Evolutionary conservation across 2,329 filamentous ascomycete genomes (phyloP), one percentile per base, ranked within the genome.

Genomic region (Colletotrichum euphorbiae): DNA sequence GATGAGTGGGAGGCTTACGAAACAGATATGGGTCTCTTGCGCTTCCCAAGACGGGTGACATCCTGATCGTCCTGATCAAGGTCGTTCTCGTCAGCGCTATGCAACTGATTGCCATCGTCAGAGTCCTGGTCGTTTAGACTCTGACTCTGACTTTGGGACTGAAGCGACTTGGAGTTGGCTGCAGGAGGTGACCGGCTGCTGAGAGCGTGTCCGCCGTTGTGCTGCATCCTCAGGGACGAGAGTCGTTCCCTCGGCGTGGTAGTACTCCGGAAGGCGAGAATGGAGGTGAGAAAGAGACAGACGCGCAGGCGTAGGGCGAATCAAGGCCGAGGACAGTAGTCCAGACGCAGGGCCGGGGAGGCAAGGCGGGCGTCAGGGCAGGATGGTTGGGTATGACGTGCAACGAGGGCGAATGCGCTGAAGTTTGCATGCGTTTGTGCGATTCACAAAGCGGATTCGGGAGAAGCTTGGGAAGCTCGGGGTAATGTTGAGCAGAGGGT

Each of bases 21-120:
- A 69, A 89, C 87, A 67, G 87, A 88, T 56, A 88, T 82, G 68
- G 86, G 85, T 67, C 87, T 82, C 76, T 89, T 90, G 70, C 87
- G 84, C 77, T 90, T 90, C 67, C 84, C 82, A 69, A 76, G 79
- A 59, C 80, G 81, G 33, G 76, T 76, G 21, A 78, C 74, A 57
- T 84, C 81, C 54, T 79, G 75, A 61, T 81, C 80, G 66, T 84
- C 81, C 65, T 82, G 81, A 48, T 85, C 83, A 62, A 77, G 73
- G 58, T 82, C 79, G 55, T 76, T 74, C 50, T 82, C 81, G 56
- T 81, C 81, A 42, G 74, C 80, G 74, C 84, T 86, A 57, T 83
- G 80, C 62, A 74, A 70, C 51, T 71, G 71, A 70, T 80, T 78
- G 63, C 77, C 79, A 42, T 83, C 83, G 73, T 86, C 85, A 75